Evolutionary conservation across 169 alveolate species (phyloP).

Genomic region (Plasmodium fragile): DNA sequence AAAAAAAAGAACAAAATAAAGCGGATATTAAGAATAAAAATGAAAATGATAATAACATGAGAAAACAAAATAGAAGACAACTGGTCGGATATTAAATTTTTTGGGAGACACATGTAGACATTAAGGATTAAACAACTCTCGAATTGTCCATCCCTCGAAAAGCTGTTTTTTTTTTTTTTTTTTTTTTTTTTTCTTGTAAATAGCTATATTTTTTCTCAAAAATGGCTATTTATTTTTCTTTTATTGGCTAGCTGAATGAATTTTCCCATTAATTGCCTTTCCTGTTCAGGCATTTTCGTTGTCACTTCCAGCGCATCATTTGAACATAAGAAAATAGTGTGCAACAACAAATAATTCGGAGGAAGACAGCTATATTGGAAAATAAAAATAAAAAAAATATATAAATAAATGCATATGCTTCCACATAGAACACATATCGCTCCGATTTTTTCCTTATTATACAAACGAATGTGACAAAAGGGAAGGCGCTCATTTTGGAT

Average conservation of each 20-base stretch:
- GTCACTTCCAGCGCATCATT: background rate
- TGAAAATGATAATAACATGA: background rate
- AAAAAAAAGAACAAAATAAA: background rate
- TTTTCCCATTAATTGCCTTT: background rate
- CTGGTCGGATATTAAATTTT: background rate
- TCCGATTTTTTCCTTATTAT: background rate
- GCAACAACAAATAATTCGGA: background rate
- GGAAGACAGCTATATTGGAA: background rate
- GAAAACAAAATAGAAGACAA: background rate
- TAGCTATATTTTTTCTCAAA: background rate
- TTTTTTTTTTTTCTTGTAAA: background rate
- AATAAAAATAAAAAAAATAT: background rate
- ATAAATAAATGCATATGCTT: background rate
- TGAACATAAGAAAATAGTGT: background rate
- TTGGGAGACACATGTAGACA: background rate
- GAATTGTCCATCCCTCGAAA: background rate
- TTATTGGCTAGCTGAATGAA: background rate
- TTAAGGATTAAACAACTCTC: background rate
- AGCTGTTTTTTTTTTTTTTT: background rate
- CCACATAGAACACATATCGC: background rate
- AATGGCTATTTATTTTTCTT: slow-evolving; percentile 1
- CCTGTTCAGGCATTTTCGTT: background rate
- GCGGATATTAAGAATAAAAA: background rate
- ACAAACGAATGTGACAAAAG: background rate
- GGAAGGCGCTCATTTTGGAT: background rate